Base-by-base conservation (phyloP, 2,329 filamentous ascomycete species). In the Trichoderma simmonsii region DNA sequence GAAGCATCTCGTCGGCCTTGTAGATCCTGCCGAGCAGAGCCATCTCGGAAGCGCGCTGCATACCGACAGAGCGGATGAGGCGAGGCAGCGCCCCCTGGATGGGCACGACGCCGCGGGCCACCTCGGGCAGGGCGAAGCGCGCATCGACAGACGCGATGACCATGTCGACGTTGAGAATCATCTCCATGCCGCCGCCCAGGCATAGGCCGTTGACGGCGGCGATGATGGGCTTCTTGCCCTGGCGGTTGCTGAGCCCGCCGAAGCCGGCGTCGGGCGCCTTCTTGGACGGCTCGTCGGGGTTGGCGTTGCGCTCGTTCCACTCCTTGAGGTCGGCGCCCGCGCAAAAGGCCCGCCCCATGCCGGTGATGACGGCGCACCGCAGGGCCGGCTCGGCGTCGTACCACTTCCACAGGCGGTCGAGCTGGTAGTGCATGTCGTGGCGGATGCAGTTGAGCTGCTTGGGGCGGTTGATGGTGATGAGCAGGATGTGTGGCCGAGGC, bases 121-220 rank as follows among this genome's bases (percentile, higher is more conserved):
- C 91, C 81, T 94, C 93, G 0, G 93, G 92, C 7, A 95, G 83
- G 1, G 86, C 88, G 77, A 95, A 94, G 30, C 81, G 82, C 0
- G 92, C 91, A 14, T 79, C 75, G 3, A 82, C 78, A 3, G 85
- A 82, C 4, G 92, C 91, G 36, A 95, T 80, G 3, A 94, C 86
- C 71, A 95, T 82, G 82, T 96, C 93, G 74, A 87, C 88, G 80
- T 94, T 93, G 63, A 92, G 83, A 14, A 89, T 86, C 82, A 94
- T 93, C 83, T 95, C 93, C 81, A 92, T 90, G 2, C 92, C 93
- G 68, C 92, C 93, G 43, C 93, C 93, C 60, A 93, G 86, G 72
- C 91, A 92, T 21, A 92, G 83, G 7, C 93, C 93, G 77, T 94
- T 93, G 24, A 95, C 91, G 1, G 92, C 93, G 1, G 90, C 91